Percentiles rank a stretch among this genome's conserved stretches.
These are phyloP conservation scores for Aspergillus nomiae DNA, from an alignment of 2,329 filamentous ascomycete species.

Conservation along the genomic window DNA sequence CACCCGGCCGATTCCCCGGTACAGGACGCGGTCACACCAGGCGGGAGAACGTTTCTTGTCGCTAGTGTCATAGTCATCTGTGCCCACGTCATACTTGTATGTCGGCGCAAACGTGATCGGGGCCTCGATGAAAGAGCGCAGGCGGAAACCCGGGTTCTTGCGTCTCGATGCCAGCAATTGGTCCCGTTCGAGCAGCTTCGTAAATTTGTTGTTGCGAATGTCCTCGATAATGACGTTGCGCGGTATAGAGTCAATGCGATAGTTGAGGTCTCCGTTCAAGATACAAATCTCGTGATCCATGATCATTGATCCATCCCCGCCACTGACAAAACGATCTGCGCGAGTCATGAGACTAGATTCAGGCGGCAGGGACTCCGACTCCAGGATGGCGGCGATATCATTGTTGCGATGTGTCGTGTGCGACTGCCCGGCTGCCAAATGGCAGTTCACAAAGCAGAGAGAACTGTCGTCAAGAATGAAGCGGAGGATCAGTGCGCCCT, in stretches of 20 bases:
- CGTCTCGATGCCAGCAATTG: constrained; percentile 87
- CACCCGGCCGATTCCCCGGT: constrained; percentile 76
- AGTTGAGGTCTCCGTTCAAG: constrained; percentile 94
- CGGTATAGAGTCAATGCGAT: constrained; percentile 96
- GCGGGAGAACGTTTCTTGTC: constrained; percentile 94
- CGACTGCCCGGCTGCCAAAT: constrained; percentile 89
- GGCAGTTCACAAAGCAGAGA: constrained; percentile 94
- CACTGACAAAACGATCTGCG: constrained; percentile 79
- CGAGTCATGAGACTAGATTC: constrained; percentile 69
- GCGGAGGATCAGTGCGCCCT: constrained; percentile 85
- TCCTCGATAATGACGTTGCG: constrained; percentile 89
- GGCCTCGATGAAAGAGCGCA: constrained; percentile 86
- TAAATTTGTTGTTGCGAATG: constrained; percentile 76
- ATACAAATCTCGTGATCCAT: constrained; percentile 98
- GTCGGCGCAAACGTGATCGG: constrained; percentile 92
- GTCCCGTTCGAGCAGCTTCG: constrained; percentile 87
- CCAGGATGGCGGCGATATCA: constrained; percentile 86
- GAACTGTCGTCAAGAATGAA: constrained; percentile 93
- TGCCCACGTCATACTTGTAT: constrained; percentile 98
- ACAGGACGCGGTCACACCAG: constrained; percentile 95
- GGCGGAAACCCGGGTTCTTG: constrained; percentile 84
- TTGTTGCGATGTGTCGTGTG: constrained; percentile 90
- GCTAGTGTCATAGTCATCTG: constrained; percentile 88
- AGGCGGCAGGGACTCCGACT: constrained; percentile 71
- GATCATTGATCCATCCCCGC: constrained; percentile 94